Base-by-base conservation (phyloP, 202 grass and related monocot genomes). In the Carex arenaria region DNA sequence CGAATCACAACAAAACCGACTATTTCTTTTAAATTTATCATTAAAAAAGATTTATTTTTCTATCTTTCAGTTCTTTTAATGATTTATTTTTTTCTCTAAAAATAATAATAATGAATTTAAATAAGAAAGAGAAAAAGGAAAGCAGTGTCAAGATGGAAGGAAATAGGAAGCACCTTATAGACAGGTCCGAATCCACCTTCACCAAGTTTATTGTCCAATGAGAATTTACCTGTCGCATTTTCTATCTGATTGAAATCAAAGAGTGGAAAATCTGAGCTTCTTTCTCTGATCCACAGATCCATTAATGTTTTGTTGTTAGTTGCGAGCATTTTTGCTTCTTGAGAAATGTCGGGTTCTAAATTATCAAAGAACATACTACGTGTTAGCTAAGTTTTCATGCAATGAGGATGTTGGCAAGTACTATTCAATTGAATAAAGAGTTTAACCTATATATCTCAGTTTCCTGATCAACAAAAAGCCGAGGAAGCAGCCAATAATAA, bases 201-300 rank as follows among this genome's bases (percentile, higher is more conserved):
- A 4, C 67, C 67, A 40, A 72, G 67, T 72, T 72, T 72, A 72
- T 72, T 72, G 30, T 72, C 36, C 31, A 30, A 72, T 18, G 26
- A 61, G 38, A 64, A 20, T 12, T 63, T 22, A 45, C 61, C 14
- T 72, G 67, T 72, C 17, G 67, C 67, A 38, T 72, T 18, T 1
- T 15, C 83, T 52, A 88, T 84, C 83, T 90, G 91, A 34, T 85
- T 81, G 28, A 93, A 86, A 36, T 93, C 86, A 65, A 65, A 86
- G 82, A 90, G 67, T 18, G 73, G 63, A 85, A 93, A 90, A 67
- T 86, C 83, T 40, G 91, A 90, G 82, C 84, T 84, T 77, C 32
- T 86, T 45, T 45, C 85, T 92, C 88, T 17, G 59, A 65, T 78
- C 90, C 85, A 92, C 4, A 87, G 87, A 64, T 87, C 82, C 57